Evolutionary conservation across 1,284 basidiomycete species (phyloP), one percentile per base, ranked within the genome.

Genomic region (Waitea zeae): DNA sequence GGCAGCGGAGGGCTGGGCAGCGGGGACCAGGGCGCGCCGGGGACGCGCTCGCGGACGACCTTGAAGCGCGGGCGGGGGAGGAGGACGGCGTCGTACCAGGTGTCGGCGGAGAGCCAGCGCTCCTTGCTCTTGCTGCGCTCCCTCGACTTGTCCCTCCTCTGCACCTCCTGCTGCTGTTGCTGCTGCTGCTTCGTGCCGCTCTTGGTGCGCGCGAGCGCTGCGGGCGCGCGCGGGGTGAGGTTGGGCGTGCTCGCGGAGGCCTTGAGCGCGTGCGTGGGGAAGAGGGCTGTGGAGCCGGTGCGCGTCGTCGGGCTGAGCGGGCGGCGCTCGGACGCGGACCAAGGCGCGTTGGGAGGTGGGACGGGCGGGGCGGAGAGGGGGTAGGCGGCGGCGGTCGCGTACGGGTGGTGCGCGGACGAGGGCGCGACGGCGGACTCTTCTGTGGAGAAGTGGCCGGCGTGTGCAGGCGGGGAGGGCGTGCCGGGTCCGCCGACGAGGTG

Each of bases 21-120:
- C 20, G 59, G 47, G 5, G 53, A 56, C 42, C 24, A 17, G 22
- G 38, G 36, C 29, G 44, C 44, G 9, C 39, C 46, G 20, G 55
- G 55, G 5, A 47, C 46, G 17, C 5, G 20, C 26, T 17, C n/a
- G n/a, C 47, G 39, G 17, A 50, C 50, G 38, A 72, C 41, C 44
- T 64, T 68, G 43, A 83, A 66, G 33, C 77, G 61, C 4, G 79
- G 80, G 0, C 76, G 64, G 3, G 79, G 80, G 37, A 82, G 72
- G 28, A 83, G 51, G 3, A 83, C 43, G 1, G 78, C 79, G 43
- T 81, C 77, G 50, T 80, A 83, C 76, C 79, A 80, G 7, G 74
- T 72, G 52, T 82, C 76, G 0, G 77, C 67, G 2, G 70, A 67
- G 2, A 81, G 45, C 74, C 75, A 80, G 5, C 70, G 57, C 26